phyloP scores from a whole-genome alignment of 1,284 basidiomycete genomes.

The Porogramme epimiltina region DNA sequence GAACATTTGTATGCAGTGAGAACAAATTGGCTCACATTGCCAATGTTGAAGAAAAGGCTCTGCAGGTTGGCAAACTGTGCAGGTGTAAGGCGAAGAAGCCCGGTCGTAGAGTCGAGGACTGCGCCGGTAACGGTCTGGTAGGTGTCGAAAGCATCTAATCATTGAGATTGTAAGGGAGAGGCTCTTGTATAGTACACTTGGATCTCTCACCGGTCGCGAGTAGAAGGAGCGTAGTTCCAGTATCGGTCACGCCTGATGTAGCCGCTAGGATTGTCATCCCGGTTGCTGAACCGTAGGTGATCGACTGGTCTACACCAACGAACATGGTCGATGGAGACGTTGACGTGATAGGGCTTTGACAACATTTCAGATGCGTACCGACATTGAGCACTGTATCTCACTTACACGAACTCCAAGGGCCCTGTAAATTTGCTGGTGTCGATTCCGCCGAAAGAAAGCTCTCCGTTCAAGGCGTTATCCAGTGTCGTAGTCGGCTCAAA shows the following conservation, averaged over 20 bases:
- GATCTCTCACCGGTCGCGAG: conserved; percentile 34
- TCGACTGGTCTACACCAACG: conserved; percentile 28
- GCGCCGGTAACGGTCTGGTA: conserved; percentile 30
- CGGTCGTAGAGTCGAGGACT: conserved; percentile 24
- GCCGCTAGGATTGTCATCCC: conserved; percentile 26
- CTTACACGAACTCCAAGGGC: conserved; percentile 36
- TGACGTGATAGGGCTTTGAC: conserved; percentile 24
- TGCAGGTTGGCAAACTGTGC: conserved; percentile 27
- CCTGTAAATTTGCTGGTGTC: conserved; percentile 34
- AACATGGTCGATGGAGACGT: conserved; percentile 38
- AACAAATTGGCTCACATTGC: conserved; percentile 24
- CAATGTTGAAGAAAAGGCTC: conserved; percentile 31
- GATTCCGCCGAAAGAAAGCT: conserved; percentile 45
- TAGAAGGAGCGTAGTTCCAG: conserved; percentile 34
- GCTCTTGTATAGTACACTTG: too few relatives aligned
- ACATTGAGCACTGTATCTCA: too few relatives aligned
- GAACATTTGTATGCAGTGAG: too few relatives aligned
- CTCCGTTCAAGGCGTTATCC: conserved; percentile 15
- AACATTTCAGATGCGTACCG: too few relatives aligned
- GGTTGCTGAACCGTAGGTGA: conserved; percentile 19
- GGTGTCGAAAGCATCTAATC: conserved; percentile 11
- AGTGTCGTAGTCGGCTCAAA: conserved; percentile 3
- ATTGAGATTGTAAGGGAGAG: too few relatives aligned
- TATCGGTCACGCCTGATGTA: conserved; percentile 29
- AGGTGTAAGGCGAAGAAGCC: conserved; percentile 28